Percentiles rank a stretch among this genome's conserved stretches.
Evolutionary conservation across 139 green algal genomes (phyloP).

Genomic region (Tetradesmus lagerheimii): DNA sequence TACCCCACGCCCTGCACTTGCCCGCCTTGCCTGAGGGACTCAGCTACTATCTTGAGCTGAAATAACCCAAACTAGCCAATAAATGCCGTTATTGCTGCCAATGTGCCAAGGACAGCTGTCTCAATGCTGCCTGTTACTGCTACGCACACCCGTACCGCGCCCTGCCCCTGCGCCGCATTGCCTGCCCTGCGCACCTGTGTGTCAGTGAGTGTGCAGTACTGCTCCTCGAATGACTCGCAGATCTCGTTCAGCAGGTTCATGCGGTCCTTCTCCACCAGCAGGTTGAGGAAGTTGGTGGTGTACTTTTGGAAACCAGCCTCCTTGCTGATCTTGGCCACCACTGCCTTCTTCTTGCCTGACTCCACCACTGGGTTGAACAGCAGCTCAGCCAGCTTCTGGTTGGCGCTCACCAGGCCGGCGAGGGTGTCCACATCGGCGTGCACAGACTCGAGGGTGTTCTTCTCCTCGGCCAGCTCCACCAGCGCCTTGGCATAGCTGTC

Average conservation of each 20-base stretch:
- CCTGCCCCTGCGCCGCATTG: background rate
- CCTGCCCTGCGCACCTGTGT: slow-evolving; percentile 82
- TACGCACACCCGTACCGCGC: background rate
- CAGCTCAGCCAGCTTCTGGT: slow-evolving; percentile 80
- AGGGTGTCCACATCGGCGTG: slow-evolving; percentile 82
- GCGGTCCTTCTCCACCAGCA: slow-evolving; percentile 95
- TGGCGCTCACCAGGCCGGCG: slow-evolving; percentile 75
- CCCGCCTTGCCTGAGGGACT: too few species aligned
- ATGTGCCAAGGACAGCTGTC: background rate
- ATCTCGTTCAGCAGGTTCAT: slow-evolving; percentile 88
- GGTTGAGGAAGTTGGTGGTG: slow-evolving; percentile 97
- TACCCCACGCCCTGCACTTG: background rate
- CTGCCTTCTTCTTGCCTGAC: slow-evolving; percentile 89
- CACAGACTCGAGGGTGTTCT: slow-evolving; percentile 85
- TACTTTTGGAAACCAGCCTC: slow-evolving; percentile 82
- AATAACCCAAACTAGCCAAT: background rate
- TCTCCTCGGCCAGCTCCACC: slow-evolving; percentile 90
- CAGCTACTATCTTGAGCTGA: background rate
- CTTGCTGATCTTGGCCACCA: slow-evolving; percentile 86
- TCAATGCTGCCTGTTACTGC: background rate
- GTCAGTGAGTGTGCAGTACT: slow-evolving; percentile 97
- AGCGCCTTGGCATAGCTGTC: slow-evolving; percentile 94
- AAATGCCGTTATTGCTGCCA: background rate
- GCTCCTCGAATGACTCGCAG: slow-evolving; percentile 91
- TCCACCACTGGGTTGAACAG: slow-evolving; percentile 90